These are phyloP conservation scores for Phaffia australis DNA, from an alignment of 768 basidiomycete species.

Conservation along the genomic window DNA sequence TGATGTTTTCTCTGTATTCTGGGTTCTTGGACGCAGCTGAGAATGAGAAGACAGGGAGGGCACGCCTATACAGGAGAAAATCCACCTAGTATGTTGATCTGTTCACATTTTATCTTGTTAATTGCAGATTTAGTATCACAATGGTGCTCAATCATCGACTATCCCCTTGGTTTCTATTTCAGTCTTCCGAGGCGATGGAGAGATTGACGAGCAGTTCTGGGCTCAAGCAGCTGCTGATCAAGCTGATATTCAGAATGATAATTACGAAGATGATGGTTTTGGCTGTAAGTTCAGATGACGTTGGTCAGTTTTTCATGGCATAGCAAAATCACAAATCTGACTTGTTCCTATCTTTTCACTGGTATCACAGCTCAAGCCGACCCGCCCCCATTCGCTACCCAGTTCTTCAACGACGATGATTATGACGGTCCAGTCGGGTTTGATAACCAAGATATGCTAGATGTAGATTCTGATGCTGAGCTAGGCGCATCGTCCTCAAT, in stretches of 20 bases:
- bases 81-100: not conserved
- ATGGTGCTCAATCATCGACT: not conserved
- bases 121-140: not conserved
- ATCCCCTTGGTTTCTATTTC: not conserved
- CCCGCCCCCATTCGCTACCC: constrained; percentile 75
- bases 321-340: not conserved
- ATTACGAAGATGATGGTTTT: constrained; percentile 46
- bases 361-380: constrained; percentile 16
- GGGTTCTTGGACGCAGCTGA: constrained; percentile 49
- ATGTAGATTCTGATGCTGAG: constrained; percentile 51
- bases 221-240: constrained; percentile 83
- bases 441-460: constrained; percentile 39
- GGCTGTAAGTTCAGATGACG: constrained; percentile 10
- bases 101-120: not conserved
- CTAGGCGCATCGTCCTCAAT: constrained; percentile 1
- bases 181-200: constrained; percentile 56
- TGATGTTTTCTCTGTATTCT: not conserved
- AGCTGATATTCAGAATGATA: constrained; percentile 40
- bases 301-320: not conserved
- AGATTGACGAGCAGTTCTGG: constrained; percentile 96
- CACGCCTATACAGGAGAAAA: not conserved
- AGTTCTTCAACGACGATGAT: constrained; percentile 87
- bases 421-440: constrained; percentile 64
- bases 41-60: constrained; percentile 67
- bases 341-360: not conserved